phyloP scores from a whole-genome alignment of 139 green algal genomes.

The Chlorella sorokiniana region DNA sequence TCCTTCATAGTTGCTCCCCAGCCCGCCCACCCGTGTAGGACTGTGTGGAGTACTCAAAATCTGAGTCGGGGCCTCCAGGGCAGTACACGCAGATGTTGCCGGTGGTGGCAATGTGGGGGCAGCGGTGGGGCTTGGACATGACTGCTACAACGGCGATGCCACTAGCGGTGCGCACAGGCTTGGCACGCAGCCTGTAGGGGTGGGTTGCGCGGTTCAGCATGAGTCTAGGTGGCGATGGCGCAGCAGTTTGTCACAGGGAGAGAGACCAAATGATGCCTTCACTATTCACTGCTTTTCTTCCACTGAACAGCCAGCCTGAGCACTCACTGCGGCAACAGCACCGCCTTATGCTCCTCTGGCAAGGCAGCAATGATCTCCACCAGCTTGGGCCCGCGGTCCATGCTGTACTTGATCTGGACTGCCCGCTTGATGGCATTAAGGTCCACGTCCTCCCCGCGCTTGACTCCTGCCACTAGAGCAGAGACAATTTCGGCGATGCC shows the following conservation, averaged over 20 bases:
- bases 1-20: not conserved
- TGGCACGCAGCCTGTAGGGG: constrained; percentile 67
- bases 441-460: constrained; percentile 79
- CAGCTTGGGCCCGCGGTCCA: constrained; percentile 84
- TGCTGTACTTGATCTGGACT: constrained; percentile 41
- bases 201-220: not conserved
- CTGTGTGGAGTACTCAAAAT: constrained; percentile 99
- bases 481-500: constrained; percentile 85
- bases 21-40: constrained; percentile 64
- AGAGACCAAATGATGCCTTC: not conserved
- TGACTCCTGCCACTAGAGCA: constrained; percentile 68
- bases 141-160: constrained; percentile 98
- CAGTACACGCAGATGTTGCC: constrained; percentile 99
- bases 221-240: not conserved
- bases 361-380: constrained; percentile 98
- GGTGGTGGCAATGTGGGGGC: constrained; percentile 99
- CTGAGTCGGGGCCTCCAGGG: constrained; percentile 94
- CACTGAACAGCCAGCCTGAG: too few relatives aligned
- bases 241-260: not conserved
- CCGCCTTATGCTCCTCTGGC: constrained; percentile 85
- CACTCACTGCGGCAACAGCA: constrained; percentile 81
- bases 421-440: constrained; percentile 79
- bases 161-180: constrained; percentile 91
- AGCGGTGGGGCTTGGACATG: constrained; percentile 99
- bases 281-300: not conserved